Base-by-base conservation (phyloP, 2,329 filamentous ascomycete genomes). In the Fusarium humuli region DNA sequence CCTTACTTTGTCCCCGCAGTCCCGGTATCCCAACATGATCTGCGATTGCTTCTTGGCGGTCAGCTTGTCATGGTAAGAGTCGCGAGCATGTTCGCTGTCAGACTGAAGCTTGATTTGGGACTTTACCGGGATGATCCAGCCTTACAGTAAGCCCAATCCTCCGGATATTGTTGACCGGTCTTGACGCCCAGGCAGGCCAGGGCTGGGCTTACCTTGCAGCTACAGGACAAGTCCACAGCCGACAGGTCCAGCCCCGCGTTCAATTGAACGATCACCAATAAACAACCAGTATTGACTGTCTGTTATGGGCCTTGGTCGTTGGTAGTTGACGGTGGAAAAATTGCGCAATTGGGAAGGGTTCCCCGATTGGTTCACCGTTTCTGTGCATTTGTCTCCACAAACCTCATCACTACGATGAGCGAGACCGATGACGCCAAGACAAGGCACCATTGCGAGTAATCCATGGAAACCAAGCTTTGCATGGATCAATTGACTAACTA, bases 101-200 rank as follows among this genome's bases (percentile, higher is more conserved):
- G 20, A 23, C n/a, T 27, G 13, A 37, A 32, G 13, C 52, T 58
- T 29, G 30, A 37, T 50, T 41, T 14, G 13, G 59, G 16, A 22
- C 14, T n/a, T 20, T n/a, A 12, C 9, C 6, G n/a, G 20, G 40
- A 29, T 23, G 12, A 23, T 65, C 37, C 27, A 46, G n/a, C 40
- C 50, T 65, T 46, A 52, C 23, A 25, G n/a, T 50, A 45, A 65
- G 61, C 29, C 23, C 23, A 42, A 34, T 44, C 48, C 48, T 50
- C n/a, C n/a, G 30, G 22, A 13, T 32, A 41, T 25, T 37, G 45
- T 59, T 65, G 52, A 65, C 61, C 53, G 61, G 62, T 65, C 61
- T 8, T 25, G n/a, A 18, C 30, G 61, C 57, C 32, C 37, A 49
- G 22, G 16, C 27, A 12, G 9, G 16, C 5, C 20, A 27, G n/a